These are phyloP conservation scores for Globisporangium yorkense DNA, from an alignment of 352 stramenopile genomes.

Conservation along the genomic window DNA sequence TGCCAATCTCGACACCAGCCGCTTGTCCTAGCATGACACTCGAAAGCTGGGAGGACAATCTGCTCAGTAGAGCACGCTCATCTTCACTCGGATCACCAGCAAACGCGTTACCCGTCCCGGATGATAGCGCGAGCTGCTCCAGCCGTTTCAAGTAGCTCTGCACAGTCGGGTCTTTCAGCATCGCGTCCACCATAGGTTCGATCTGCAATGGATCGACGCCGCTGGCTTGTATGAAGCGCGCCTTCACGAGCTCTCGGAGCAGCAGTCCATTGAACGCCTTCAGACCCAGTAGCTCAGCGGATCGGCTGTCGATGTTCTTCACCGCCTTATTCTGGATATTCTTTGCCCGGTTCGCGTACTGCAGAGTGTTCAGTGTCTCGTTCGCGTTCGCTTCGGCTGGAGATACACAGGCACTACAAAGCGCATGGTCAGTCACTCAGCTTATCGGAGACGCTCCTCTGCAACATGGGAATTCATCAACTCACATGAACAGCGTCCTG, in stretches of 20 bases:
- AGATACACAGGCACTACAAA: constrained; percentile 76
- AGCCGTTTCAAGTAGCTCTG: constrained; percentile 49
- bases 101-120: constrained; percentile 1
- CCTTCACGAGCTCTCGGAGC: constrained; percentile 60
- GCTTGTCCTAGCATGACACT: neutral
- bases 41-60: constrained; percentile 5
- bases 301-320: constrained; percentile 84
- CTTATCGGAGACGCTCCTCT: neutral
- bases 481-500: constrained; percentile 84
- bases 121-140: constrained; percentile 32
- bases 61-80: constrained; percentile 4
- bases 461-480: neutral
- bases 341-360: constrained; percentile 83
- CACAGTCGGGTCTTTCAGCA: constrained; percentile 44
- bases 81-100: neutral
- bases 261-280: constrained; percentile 68
- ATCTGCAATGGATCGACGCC: neutral
- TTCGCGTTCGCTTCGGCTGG: constrained; percentile 57
- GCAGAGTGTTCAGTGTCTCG: constrained; percentile 80
- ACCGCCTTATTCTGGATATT: constrained; percentile 90
- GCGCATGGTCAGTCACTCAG: neutral
- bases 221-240: constrained; percentile 26
- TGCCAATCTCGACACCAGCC: neutral
- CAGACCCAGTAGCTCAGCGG: constrained; percentile 59
- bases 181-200: constrained; percentile 19